Conservation (phyloP, 176 grass and related monocot genomes). For the Oryza brachyantha region DNA sequence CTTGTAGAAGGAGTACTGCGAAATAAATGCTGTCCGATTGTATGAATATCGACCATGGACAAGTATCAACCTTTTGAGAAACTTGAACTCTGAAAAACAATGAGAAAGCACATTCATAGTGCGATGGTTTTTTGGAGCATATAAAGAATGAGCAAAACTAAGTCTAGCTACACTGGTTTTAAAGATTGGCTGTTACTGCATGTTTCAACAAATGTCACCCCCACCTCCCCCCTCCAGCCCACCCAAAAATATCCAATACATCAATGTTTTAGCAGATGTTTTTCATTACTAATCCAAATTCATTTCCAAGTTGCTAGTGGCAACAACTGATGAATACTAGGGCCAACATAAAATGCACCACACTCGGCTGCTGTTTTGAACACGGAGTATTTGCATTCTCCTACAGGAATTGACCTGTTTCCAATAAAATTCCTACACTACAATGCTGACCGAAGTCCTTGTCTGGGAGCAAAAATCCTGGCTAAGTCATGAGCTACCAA, state of each 20-base stretch:
- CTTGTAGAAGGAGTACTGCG: slow-evolving; percentile 97
- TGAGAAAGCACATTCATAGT: slow-evolving; percentile 19
- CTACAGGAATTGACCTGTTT: no score
- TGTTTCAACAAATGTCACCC: background rate
- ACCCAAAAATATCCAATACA: background rate
- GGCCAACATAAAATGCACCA: background rate
- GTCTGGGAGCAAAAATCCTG: background rate
- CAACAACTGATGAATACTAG: background rate
- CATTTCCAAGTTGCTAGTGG: background rate
- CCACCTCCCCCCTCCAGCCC: no score
- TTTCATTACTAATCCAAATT: no score
- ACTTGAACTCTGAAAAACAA: slow-evolving; percentile 77
- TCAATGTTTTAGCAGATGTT: background rate
- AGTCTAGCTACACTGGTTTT: background rate
- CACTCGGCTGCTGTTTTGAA: background rate
- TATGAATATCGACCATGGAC: slow-evolving; percentile 96
- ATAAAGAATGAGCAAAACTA: background rate
- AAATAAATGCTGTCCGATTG: slow-evolving; percentile 85
- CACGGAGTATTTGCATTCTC: no score
- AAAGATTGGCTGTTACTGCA: background rate
- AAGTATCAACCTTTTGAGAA: slow-evolving; percentile 90
- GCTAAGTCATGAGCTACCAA: background rate
- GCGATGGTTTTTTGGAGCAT: background rate
- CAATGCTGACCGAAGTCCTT: background rate
- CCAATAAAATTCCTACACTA: no score